Evolutionary conservation across 371 early-diverging fungal genomes (phyloP).

Genomic region (Mucor mucedo): DNA sequence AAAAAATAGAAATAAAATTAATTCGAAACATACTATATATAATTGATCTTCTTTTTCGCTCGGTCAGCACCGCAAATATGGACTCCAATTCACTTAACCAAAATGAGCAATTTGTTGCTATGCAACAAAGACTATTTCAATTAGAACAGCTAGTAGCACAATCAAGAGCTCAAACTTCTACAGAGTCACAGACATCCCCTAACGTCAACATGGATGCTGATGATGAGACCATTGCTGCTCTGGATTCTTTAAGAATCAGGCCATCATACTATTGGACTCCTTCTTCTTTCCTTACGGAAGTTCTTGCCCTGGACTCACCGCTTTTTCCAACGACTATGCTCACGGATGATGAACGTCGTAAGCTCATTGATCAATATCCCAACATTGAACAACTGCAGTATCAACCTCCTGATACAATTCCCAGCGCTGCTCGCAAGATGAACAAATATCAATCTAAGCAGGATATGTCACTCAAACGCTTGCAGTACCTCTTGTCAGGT

Average conservation of each 20-base stretch:
- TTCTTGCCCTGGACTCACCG: not conserved
- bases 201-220: not conserved
- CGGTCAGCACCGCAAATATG: slow-evolving; percentile 4
- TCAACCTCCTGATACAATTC: slow-evolving; percentile 22
- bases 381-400: slow-evolving; percentile 1
- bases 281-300: too few species aligned
- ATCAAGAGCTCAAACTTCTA: slow-evolving; percentile 8
- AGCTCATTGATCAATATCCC: slow-evolving; percentile 21
- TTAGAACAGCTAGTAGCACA: slow-evolving; percentile 12
- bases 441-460: slow-evolving; percentile 11
- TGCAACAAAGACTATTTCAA: slow-evolving; percentile 7
- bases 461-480: slow-evolving; percentile 8
- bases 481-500: slow-evolving; percentile 26
- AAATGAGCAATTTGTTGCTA: not conserved
- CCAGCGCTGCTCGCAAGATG: slow-evolving; percentile 3
- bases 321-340: slow-evolving; percentile 6
- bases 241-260: slow-evolving; percentile 7
- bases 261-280: slow-evolving; percentile 14
- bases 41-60: not conserved
- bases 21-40: not conserved
- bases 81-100: not conserved
- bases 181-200: not conserved
- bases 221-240: not conserved
- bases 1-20: too few species aligned
- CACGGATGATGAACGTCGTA: slow-evolving; percentile 9